These are phyloP conservation scores for Syzygium oleosum DNA, from an alignment of 345 rosid species.

Conservation along the genomic window DNA sequence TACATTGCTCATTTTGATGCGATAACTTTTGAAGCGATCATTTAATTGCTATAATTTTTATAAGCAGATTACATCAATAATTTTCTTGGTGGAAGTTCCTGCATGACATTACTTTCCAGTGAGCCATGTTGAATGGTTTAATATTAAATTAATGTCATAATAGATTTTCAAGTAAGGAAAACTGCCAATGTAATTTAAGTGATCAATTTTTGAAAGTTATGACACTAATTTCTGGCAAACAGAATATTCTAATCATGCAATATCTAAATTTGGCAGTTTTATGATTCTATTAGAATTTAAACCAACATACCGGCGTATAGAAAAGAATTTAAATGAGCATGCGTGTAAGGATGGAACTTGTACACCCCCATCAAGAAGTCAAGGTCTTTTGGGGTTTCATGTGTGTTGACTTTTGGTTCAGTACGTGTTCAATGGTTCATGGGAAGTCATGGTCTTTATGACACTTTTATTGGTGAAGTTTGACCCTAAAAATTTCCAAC, in stretches of 20 bases:
- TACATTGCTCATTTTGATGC: too few species aligned
- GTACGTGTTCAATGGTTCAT: background rate
- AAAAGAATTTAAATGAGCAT: background rate
- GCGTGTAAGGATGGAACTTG: background rate
- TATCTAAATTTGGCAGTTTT: background rate
- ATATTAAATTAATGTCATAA: background rate
- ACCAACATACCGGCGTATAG: too few species aligned
- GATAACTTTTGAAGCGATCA: too few species aligned
- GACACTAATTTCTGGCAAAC: background rate
- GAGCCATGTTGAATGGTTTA: background rate
- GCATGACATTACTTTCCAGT: background rate
- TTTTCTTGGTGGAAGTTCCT: too few species aligned
- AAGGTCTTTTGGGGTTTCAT: background rate
- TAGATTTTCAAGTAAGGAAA: background rate
- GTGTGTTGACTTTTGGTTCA: background rate
- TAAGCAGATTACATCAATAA: too few species aligned
- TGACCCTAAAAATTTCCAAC: background rate
- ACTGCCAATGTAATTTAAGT: background rate
- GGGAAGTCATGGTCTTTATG: background rate
- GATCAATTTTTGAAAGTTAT: fast-evolving
- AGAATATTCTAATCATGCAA: background rate
- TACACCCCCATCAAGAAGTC: background rate
- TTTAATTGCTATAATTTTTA: too few species aligned
- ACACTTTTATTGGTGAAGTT: background rate
- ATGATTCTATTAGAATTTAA: background rate